phyloP scores from a whole-genome alignment of 2,329 filamentous ascomycete species.

The Fusarium fujikuroi region DNA sequence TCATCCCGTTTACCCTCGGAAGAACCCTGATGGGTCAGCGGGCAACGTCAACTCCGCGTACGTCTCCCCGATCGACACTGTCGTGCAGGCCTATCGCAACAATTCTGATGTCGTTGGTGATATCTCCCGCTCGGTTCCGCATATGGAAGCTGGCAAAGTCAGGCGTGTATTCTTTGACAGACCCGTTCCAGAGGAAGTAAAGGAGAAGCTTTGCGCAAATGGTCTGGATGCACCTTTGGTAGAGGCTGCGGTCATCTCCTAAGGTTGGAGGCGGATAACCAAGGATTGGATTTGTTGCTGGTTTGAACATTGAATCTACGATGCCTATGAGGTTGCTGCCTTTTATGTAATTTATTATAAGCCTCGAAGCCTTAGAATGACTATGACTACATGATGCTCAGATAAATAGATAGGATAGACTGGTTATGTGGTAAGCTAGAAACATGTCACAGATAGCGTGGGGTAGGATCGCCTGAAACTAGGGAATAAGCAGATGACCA shows the following conservation, averaged over 20 bases:
- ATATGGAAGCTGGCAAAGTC: background rate
- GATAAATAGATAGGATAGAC: too few species aligned
- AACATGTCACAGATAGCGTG: too few species aligned
- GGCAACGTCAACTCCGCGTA: background rate
- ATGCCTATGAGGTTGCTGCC: too few species aligned
- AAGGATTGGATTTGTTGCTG: too few species aligned
- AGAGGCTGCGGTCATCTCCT: background rate
- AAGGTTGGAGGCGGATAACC: background rate
- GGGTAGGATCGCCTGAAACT: too few species aligned
- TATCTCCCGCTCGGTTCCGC: background rate
- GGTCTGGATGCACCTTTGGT: background rate
- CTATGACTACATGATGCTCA: too few species aligned
- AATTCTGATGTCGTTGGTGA: background rate
- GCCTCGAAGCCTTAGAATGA: too few species aligned
- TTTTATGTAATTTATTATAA: too few species aligned
- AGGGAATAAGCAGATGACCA: too few species aligned
- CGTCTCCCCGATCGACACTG: background rate
- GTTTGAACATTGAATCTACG: too few species aligned
- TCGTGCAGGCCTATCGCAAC: background rate
- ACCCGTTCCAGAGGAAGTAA: background rate
- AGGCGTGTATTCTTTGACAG: background rate
- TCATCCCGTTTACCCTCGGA: background rate
- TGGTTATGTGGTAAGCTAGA: too few species aligned
- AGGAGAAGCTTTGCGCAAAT: fast-evolving
- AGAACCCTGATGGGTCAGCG: background rate